A percentile compares a stretch with the other conserved stretches of the same genome.
Evolutionary conservation across 1,284 basidiomycete genomes (phyloP).

Genomic region (Sanghuangporus sanghuang): DNA sequence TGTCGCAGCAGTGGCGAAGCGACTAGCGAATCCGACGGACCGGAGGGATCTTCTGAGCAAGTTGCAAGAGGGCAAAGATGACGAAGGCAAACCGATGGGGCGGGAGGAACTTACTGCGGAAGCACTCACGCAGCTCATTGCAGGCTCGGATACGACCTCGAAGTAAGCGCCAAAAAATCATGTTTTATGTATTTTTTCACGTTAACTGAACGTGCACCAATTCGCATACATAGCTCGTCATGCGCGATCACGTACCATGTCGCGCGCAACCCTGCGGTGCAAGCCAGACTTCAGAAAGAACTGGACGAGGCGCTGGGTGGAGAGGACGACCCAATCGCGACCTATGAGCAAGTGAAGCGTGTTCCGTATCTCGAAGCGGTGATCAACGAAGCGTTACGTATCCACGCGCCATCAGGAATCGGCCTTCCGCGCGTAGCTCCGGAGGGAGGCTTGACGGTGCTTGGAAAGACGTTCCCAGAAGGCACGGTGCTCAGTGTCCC

Average conservation of each 20-base stretch:
- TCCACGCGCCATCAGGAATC: constrained; percentile 76
- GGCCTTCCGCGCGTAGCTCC: constrained; percentile 80
- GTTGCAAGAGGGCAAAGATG: constrained; percentile 36
- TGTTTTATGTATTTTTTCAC: not conserved
- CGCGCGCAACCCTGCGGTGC: constrained; percentile 57
- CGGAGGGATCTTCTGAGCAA: constrained; percentile 14
- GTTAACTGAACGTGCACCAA: not conserved
- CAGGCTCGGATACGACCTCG: constrained; percentile 38
- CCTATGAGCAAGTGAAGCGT: constrained; percentile 58
- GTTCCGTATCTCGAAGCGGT: constrained; percentile 77
- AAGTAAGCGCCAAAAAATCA: constrained; percentile 2
- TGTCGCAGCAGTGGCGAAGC: constrained; percentile 48
- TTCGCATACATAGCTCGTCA: constrained; percentile 49
- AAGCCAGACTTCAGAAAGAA: constrained; percentile 73
- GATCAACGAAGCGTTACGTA: constrained; percentile 77
- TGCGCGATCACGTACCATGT: constrained; percentile 86
- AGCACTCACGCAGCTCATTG: constrained; percentile 45
- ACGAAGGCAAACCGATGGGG: constrained; percentile 40
- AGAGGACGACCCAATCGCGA: constrained; percentile 50
- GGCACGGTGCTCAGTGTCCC: constrained; percentile 74
- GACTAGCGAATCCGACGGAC: constrained; percentile 12
- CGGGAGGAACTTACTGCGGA: constrained; percentile 46
- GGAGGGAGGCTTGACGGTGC: constrained; percentile 57
- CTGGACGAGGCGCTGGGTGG: constrained; percentile 70
- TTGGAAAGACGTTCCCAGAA: constrained; percentile 57